Base-by-base conservation (phyloP, 2,329 filamentous ascomycete genomes). In the Cladobotryum mycophilum region DNA sequence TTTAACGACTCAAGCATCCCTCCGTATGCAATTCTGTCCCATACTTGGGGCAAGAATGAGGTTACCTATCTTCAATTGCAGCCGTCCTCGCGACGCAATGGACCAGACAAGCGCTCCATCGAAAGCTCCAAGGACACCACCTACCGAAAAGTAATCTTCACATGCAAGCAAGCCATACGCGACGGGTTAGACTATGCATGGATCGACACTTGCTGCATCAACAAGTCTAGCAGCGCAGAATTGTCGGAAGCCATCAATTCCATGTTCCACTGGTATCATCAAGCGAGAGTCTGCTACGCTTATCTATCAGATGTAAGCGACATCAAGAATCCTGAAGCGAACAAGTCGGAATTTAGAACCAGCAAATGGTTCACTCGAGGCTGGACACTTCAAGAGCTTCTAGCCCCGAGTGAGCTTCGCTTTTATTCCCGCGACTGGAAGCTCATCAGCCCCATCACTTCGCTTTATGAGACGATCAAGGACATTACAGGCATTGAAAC, bases 331-430 rank as follows among this genome's bases (percentile, higher is more conserved):
- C n/a, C 38, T 4, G n/a, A 15, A 7, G 15, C 11, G 4, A 15
- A 15, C 3, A 12, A 17, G n/a, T 41, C 38, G 5, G 9, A 15
- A 12, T 41, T 49, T 25, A 13, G 33, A 46, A 30, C 48, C 49
- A 53, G 53, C 50, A 56, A 61, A 6, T 70, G 67, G 66, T 69
- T 69, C 47, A 63, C 58, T 1, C 56, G 76, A 78, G 66, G 67
- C n/a, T 79, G 81, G 60, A 87, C 82, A 0, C 69, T 85, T 55
- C 85, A 85, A 61, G 82, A 88, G 65, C 82, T 86, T 0, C 73
- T 89, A 4, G 85, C 67, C 0, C 66, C 66, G 1, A 15, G 14
- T 1, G 38, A 53, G 1, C 17, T 69, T 0, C 18, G 53, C 3
- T 70, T 72, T 51, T 69, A 60, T 54, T 55, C 63, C 36, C 11